Evolutionary conservation across 768 basidiomycete genomes (phyloP).

Genomic region (Artomyces pyxidatus): DNA sequence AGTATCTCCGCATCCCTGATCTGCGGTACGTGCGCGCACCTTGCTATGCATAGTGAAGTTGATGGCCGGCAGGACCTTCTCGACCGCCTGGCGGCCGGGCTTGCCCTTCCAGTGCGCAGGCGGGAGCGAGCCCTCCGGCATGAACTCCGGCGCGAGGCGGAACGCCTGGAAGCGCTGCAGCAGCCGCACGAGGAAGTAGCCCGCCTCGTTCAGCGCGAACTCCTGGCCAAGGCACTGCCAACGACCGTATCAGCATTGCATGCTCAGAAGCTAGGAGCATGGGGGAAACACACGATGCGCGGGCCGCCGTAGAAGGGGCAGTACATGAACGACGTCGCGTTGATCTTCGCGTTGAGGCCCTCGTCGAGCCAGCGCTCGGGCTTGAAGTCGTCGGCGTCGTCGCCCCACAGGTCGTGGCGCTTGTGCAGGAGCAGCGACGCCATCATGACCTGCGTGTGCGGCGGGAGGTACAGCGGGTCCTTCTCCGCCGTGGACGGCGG

Average conservation of each 20-base stretch:
- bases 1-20: not conserved
- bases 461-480: conserved; percentile 10
- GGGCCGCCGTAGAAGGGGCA: conserved; percentile 64
- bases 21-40: not conserved
- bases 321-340: conserved; percentile 60
- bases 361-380: conserved; percentile 60
- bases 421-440: conserved; percentile 27
- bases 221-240: conserved; percentile 45
- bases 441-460: conserved; percentile 18
- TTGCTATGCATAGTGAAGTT: conserved; percentile 15
- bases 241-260: not conserved
- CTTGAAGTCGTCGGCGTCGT: conserved; percentile 43
- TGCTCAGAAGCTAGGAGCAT: not conserved
- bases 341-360: conserved; percentile 39
- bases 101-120: conserved; percentile 15
- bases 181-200: conserved; percentile 46
- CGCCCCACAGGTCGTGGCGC: conserved; percentile 48
- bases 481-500: conserved; percentile 18
- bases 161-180: conserved; percentile 38
- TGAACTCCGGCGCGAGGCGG: conserved; percentile 16
- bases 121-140: conserved; percentile 15
- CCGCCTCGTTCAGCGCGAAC: conserved; percentile 48
- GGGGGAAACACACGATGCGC: conserved; percentile 28
- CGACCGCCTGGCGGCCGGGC: conserved; percentile 15
- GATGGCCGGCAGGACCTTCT: conserved; percentile 14